Percentiles rank a stretch among this genome's conserved stretches.
Evolutionary conservation across 176 grass and related monocot genomes (phyloP).

Genomic region (Panicum miliaceum): DNA sequence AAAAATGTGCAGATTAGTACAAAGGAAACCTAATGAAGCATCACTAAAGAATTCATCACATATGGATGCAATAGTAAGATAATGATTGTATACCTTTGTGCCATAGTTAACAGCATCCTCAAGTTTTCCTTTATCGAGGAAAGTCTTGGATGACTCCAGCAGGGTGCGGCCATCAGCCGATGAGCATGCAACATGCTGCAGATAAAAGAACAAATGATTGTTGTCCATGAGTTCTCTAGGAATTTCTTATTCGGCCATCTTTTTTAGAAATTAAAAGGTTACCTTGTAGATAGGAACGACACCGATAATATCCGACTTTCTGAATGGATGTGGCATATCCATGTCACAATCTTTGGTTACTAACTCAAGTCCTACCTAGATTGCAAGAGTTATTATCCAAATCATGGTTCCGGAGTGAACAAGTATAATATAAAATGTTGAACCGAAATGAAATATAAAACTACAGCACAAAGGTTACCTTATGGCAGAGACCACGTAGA

Average conservation of each 20-base stretch:
- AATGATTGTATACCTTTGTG: conserved; percentile 65
- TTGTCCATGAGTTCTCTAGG: conserved; percentile 38
- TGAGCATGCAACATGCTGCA: conserved; percentile 94
- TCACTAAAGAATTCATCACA: conserved; percentile 14
- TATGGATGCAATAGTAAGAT: conserved; percentile 31
- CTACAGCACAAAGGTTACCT: conserved; percentile 50
- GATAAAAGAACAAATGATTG: conserved; percentile 26
- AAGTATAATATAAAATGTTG: conserved; percentile 29
- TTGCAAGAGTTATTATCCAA: conserved; percentile 26
- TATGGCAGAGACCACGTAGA: conserved; percentile 95
- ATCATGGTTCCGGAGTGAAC: conserved; percentile 44
- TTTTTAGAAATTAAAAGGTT: conserved; percentile 51
- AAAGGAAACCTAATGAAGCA: neutral
- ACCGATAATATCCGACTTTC: conserved; percentile 86
- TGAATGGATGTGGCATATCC: conserved; percentile 77
- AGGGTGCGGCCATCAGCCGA: conserved; percentile 94
- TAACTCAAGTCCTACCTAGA: conserved; percentile 97
- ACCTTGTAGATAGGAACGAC: conserved; percentile 96
- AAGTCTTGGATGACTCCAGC: conserved; percentile 98
- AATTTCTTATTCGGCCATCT: conserved; percentile 18
- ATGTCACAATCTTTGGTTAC: conserved; percentile 92
- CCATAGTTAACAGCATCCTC: conserved; percentile 97
- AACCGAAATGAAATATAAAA: conserved; percentile 35
- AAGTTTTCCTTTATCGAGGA: conserved; percentile 97
- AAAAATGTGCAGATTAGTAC: conserved; percentile 31